These are phyloP conservation scores for Ceratobasidium sp. DNA, from an alignment of 1,284 basidiomycete species.

Conservation along the genomic window DNA sequence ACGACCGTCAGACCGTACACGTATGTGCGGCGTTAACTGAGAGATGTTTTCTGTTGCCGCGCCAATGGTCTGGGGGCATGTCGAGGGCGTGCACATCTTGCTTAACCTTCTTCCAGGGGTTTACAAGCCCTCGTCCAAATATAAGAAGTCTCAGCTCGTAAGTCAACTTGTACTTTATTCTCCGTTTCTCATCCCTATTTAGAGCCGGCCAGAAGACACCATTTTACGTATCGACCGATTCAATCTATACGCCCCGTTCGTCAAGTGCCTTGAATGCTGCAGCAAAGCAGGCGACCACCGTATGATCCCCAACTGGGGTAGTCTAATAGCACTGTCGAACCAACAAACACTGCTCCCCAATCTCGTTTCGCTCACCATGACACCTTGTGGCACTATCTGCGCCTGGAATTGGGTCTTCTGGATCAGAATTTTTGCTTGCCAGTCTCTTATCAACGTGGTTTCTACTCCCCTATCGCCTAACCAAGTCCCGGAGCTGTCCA, in stretches of 20 bases:
- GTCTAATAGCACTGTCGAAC: background rate
- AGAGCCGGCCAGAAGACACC: background rate
- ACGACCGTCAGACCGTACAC: background rate
- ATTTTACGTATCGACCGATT: background rate
- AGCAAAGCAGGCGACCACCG: background rate
- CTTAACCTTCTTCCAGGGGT: background rate
- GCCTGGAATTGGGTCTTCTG: conserved; percentile 3
- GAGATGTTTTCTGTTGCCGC: background rate
- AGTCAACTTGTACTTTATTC: background rate
- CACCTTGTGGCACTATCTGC: background rate
- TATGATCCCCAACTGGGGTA: background rate
- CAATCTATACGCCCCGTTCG: conserved; percentile 21
- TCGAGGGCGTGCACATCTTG: background rate
- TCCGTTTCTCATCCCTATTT: background rate
- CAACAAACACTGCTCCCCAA: conserved; percentile 19
- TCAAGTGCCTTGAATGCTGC: conserved; percentile 1
- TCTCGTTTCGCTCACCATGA: background rate
- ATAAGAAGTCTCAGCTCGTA: background rate
- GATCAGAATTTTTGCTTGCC: background rate
- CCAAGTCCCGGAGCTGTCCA: background rate
- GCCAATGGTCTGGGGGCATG: background rate
- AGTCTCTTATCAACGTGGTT: background rate
- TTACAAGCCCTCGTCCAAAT: no score
- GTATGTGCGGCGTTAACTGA: background rate
- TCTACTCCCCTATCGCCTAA: background rate